phyloP scores from a whole-genome alignment of 2,329 filamentous ascomycete genomes.

The Trichophaea hybrida region DNA sequence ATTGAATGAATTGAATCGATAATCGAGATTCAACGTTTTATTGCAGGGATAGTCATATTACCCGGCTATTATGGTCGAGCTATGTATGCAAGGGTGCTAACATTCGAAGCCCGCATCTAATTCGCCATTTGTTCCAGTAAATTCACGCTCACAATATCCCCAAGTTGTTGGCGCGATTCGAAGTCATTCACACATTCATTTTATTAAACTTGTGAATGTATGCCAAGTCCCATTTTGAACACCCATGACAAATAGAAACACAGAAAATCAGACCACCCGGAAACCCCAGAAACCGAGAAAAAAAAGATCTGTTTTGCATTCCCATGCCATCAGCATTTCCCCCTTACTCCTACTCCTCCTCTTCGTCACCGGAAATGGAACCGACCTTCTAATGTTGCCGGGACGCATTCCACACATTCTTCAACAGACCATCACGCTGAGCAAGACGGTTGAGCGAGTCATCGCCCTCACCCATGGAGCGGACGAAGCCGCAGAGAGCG shows the following conservation, averaged over 20 bases:
- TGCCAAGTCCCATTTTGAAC: background rate
- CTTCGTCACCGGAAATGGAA: background rate
- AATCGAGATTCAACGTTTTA: slow-evolving; percentile 22
- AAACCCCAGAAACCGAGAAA: slow-evolving; percentile 6
- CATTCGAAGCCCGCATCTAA: too few relatives aligned
- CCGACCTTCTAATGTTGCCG: slow-evolving; percentile 36
- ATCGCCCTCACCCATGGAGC: slow-evolving; percentile 94
- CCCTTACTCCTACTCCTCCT: background rate
- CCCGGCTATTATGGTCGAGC: too few relatives aligned
- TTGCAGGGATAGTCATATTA: slow-evolving; percentile 26
- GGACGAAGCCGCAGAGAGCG: slow-evolving; percentile 93
- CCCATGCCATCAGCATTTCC: slow-evolving; percentile 25
- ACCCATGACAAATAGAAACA: background rate
- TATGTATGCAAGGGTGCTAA: too few relatives aligned
- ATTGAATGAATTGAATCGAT: background rate
- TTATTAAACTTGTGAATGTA: background rate
- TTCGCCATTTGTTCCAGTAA: too few relatives aligned
- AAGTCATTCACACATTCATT: background rate
- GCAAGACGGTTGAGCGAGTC: slow-evolving; percentile 88
- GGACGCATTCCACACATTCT: slow-evolving; percentile 81
- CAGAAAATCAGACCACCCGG: background rate
- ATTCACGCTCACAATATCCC: too few relatives aligned
- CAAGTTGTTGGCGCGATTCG: background rate
- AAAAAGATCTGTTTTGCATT: slow-evolving; percentile 25
- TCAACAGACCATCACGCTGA: slow-evolving; percentile 91